Evolutionary conservation across 2,329 filamentous ascomycete species (phyloP), one percentile per base, ranked within the genome.

Genomic region (Helicocarpus griseus): DNA sequence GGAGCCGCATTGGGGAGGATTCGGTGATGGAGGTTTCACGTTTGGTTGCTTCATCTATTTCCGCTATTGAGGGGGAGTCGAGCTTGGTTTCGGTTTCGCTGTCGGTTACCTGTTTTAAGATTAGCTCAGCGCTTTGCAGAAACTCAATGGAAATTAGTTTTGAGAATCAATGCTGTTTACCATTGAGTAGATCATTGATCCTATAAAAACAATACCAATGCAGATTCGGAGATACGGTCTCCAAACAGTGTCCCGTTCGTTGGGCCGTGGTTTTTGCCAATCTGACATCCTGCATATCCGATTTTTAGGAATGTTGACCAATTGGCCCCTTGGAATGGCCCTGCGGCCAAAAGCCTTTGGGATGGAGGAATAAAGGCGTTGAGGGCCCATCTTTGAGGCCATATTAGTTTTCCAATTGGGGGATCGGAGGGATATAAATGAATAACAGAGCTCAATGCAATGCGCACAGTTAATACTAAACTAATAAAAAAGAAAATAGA

Each of bases 1-100:
- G 88, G 53, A 98, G 78, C 51, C 93, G 89, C 91, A 98, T 97
- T 1, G 93, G 90, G 13, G 91, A 96, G 61, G 83, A 76, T 52
- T 83, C 78, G 45, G 77, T 85, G 47, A 97, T 78, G 57, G 82
- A 81, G 52, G 81, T 79, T 67, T 93, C 86, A 56, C 86, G 83
- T 71, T 93, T 95, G 59, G 81, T 79, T 56, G 89, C 77, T 57
- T 81, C 82, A 69, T 97, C 93, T 61, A 87, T 82, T 65, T 95
- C 87, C 61, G 89, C 89, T 59, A 96, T 87, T 38, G 85, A 80
- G 28, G 86, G 69, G 3, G 66, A 60, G 49, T 70, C 68, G 47
- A 69, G 61, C 45, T 69, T 63, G 13, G 66, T 65, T 33, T 68
- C 63, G 56, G n/a, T n/a, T n/a, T 67, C 66, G 7, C 60, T 65